phyloP scores from a whole-genome alignment of 306 rosid genomes.

The Arachis hypogaea region DNA sequence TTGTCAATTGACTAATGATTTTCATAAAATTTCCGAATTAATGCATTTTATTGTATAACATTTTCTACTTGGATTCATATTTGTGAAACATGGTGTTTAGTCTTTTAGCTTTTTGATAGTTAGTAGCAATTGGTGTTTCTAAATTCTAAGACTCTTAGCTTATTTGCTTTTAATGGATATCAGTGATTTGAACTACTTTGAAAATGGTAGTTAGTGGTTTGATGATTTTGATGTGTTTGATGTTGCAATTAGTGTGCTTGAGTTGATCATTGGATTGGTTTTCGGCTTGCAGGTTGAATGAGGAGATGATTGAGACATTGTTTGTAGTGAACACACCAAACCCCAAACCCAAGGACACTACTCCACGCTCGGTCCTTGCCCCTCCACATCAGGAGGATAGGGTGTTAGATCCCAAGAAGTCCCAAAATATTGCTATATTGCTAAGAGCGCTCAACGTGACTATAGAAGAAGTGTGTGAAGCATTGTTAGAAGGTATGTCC shows the following conservation, averaged over 20 bases:
- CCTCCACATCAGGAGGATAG: slow-evolving; percentile 60
- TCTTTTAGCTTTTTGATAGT: background rate
- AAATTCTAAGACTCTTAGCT: too few relatives aligned
- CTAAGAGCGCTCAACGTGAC: slow-evolving; percentile 90
- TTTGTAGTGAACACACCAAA: slow-evolving; percentile 68
- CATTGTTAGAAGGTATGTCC: slow-evolving; percentile 77
- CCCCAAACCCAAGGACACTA: slow-evolving; percentile 54
- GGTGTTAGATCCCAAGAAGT: slow-evolving; percentile 91
- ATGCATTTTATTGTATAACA: background rate
- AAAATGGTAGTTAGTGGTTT: background rate
- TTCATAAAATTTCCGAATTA: too few relatives aligned
- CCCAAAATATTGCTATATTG: slow-evolving; percentile 90
- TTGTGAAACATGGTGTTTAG: slow-evolving; percentile 6
- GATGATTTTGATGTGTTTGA: background rate
- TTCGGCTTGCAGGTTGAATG: slow-evolving; percentile 70
- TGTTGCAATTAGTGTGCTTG: slow-evolving; percentile 31
- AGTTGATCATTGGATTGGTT: slow-evolving; percentile 36
- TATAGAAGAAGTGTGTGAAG: slow-evolving; percentile 91
- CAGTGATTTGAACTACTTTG: slow-evolving; percentile 6
- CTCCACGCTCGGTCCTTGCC: slow-evolving; percentile 51
- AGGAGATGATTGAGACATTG: slow-evolving; percentile 90
- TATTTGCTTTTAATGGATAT: background rate
- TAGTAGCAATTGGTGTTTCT: background rate
- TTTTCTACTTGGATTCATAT: slow-evolving; percentile 2
- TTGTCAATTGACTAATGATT: background rate